Base-by-base conservation (phyloP, 148 eudicot species). In the Chenopodium formosanum region DNA sequence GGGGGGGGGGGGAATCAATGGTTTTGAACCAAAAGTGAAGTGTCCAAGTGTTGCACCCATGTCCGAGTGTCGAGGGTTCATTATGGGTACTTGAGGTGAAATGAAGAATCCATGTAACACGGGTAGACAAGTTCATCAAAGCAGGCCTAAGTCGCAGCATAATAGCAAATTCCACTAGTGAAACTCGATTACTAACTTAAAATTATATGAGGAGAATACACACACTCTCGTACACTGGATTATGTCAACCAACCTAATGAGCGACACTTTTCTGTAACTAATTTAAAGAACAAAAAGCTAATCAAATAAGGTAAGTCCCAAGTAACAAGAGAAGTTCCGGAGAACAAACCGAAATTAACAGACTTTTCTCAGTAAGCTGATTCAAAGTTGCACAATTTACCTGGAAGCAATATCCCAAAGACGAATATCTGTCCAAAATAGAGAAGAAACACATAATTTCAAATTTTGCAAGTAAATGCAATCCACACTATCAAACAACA, bases 321-420 rank as follows among this genome's bases (percentile, higher is more conserved):
- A 10, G 12, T 11, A 52, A 52, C 14, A 52, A 52, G 17, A 52
- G 56, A 52, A 52, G 56, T 52, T 58, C 63, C n/a, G 4, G 63
- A 14, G 6, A 58, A 58, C 17, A 58, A 13, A 3, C 22, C 4
- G 12, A 19, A 22, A 20, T 34, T 3, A 37, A 19, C 22, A 62
- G 12, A 65, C 6, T 46, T 19, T n/a, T 62, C 44, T 25, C 47
- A 20, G 9, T 44, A 29, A 48, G 58, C 75, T 66, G 8, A 78
- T 22, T 19, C 31, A 77, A 66, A 23, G 78, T 13, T 19, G 77
- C 64, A 50, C 40, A 71, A 70, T 62, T 34, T 91, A 96, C 99
- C 99, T 96, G 70, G 89, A 82, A 64, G 99, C 93, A 74, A 96
- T 83, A 89, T 96, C 99, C 99, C 99, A 96, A 40, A 91, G 94